A percentile compares a stretch with the other conserved stretches of the same genome.
phyloP scores from a whole-genome alignment of 768 basidiomycete species.

The Russula olivacea region DNA sequence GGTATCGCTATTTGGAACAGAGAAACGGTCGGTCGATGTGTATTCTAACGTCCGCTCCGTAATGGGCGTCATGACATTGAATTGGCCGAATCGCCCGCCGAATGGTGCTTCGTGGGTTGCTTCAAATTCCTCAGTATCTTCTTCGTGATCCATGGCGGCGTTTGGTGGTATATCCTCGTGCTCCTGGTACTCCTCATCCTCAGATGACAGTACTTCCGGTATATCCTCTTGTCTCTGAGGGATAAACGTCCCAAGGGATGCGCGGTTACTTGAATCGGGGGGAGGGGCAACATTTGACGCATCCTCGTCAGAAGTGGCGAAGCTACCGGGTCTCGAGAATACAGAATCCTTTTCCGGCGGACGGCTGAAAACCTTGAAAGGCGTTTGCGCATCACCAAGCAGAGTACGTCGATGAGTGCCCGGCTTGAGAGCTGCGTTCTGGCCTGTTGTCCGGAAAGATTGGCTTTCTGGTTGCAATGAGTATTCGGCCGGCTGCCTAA shows the following conservation, averaged over 20 bases:
- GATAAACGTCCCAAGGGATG: constrained; percentile 26
- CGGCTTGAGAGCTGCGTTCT: constrained; percentile 3
- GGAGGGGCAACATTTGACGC: constrained; percentile 8
- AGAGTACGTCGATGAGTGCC: constrained; percentile 33
- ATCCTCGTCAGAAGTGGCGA: constrained; percentile 37
- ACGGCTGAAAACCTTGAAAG: constrained; percentile 64
- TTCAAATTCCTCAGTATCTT: constrained; percentile 27
- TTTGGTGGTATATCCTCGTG: constrained; percentile 8
- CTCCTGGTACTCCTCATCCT: constrained; percentile 29
- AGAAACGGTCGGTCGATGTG: constrained; percentile 53
- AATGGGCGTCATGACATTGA: constrained; percentile 97
- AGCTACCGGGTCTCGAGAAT: constrained; percentile 27
- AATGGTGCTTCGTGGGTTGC: constrained; percentile 41
- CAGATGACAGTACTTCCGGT: constrained; percentile 21
- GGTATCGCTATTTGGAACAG: constrained; percentile 29
- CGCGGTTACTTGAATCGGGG: constrained; percentile 24
- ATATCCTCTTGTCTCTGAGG: constrained; percentile 8
- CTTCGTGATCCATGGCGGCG: constrained; percentile 16
- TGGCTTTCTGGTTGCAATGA: neutral
- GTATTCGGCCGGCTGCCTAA: constrained; percentile 9
- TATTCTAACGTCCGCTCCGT: constrained; percentile 91
- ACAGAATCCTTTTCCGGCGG: constrained; percentile 42
- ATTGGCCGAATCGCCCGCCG: constrained; percentile 71
- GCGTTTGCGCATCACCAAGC: constrained; percentile 37
- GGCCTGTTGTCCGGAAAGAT: constrained; percentile 1